These are phyloP conservation scores for Periconia digitata DNA, from an alignment of 2,329 filamentous ascomycete species.

Conservation along the genomic window DNA sequence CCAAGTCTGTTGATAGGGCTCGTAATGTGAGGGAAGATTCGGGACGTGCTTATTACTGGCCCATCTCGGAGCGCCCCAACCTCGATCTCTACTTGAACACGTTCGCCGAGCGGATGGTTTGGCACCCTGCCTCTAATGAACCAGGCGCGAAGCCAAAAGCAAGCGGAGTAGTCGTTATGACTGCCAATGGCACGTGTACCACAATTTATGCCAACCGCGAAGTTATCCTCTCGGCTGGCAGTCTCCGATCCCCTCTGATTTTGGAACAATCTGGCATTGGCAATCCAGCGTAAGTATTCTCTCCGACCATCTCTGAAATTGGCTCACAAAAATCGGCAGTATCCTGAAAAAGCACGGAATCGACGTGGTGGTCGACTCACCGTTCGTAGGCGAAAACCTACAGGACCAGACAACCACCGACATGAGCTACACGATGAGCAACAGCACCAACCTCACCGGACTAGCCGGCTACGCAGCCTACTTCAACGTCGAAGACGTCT, in stretches of 20 bases:
- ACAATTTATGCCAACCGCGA: neutral
- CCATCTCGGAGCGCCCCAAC: neutral
- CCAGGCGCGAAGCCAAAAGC: neutral
- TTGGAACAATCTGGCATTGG: neutral
- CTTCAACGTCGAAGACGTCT: neutral
- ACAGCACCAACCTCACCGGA: slow-evolving; percentile 12
- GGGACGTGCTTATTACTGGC: neutral
- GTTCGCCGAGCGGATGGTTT: neutral
- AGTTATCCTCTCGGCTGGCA: neutral
- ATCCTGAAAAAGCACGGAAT: slow-evolving; percentile 17
- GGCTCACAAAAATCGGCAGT: neutral
- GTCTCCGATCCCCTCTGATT: neutral
- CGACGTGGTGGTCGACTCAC: slow-evolving; percentile 7
- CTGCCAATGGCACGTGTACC: neutral
- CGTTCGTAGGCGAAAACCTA: slow-evolving; percentile 23
- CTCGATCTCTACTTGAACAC: neutral
- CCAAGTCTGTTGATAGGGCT: slow-evolving; percentile 38
- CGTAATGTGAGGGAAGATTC: slow-evolving; percentile 38
- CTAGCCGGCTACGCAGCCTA: slow-evolving; percentile 15
- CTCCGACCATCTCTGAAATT: neutral
- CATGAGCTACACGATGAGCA: slow-evolving; percentile 2
- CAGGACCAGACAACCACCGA: slow-evolving; percentile 21
- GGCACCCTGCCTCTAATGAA: neutral
- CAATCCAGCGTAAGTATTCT: neutral
- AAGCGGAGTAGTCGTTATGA: neutral